Base-by-base conservation (phyloP, 2,329 filamentous ascomycete genomes). In the Dothistroma pini region DNA sequence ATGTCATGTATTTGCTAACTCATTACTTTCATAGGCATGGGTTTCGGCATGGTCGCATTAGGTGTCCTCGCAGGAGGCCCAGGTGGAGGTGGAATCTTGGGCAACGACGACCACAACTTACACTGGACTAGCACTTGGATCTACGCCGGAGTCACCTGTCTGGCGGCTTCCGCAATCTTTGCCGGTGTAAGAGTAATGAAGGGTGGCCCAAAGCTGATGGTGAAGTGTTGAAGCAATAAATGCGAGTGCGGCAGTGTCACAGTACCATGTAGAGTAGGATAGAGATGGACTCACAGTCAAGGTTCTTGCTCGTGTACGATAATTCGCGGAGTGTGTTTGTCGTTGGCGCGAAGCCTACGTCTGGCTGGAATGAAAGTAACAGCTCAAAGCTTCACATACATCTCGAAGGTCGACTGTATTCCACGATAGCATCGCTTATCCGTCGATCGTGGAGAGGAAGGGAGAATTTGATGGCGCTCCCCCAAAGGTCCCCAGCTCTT, bases 51-150 rank as follows among this genome's bases (percentile, higher is more conserved):
- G 1, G 62, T 70, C 11, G 70, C 68, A 0, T 60, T 78, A 1
- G 76, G 74, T 11, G 63, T 74, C 6, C 58, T 80, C 12, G 66
- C 68, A 14, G 76, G 72, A 19, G 72, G 74, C 0, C 76, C 77
- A 0, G 70, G 68, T 22, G 75, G 67, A n/a, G 76, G 71, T 59
- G 81, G 81, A 0, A 87, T 97, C 51, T 74, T 86, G 2, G 80
- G 85, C 62, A 84, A 84, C 41, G 84, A 84, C 10, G 84, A 87
- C 54, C 83, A 84, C 8, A 83, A 81, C 63, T 78, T 61, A 83
- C 86, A 70, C 81, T 87, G 75, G 76, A 69, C 66, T 7, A 71
- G 70, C 0, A 60, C 72, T 1, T 78, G 76, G 76, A 62, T 64
- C 1, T 74, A 69, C 50, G 72, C 66, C 38, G 73, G 72, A 7